Evolutionary conservation across 2,329 filamentous ascomycete genomes (phyloP), one percentile per base, ranked within the genome.

Genomic region (Aspergillus cejpii): DNA sequence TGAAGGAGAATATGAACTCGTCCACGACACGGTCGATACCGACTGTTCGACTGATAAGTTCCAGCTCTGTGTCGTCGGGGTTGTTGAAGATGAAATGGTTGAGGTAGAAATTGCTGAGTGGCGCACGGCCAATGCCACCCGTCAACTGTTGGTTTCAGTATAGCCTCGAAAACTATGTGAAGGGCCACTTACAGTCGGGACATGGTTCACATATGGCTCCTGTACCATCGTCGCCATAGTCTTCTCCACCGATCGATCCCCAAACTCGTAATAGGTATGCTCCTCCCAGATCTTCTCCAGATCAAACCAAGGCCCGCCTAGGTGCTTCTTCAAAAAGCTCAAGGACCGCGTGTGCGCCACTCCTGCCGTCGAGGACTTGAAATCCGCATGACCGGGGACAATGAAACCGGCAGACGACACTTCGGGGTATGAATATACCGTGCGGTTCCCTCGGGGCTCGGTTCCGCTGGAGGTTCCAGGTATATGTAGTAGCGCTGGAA

Each of bases 211-310:
- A 56, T 89, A 88, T 1, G 85, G 85, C 61, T 87, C 80, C 38
- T 81, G 74, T 1, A 88, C 84, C 85, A 90, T 89, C 0, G 85
- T 89, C n/a, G 73, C 74, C 85, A 90, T 89, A 0, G 85, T 90
- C 51, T 80, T 77, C 49, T 80, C 79, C 0, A 87, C 84, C 2
- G 78, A 79, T 8, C 84, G 75, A 44, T 81, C 78, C 1, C 65
- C 78, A 60, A 90, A 90, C 59, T 89, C 84, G 53, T 77, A 84
- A 34, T 75, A 74, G 0, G 82, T 85, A 60, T 91, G 85, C 63
- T 89, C 84, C 6, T 88, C 84, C 85, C 85, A 91, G 39, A 89
- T 81, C 1, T 75, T 74, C 59, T 90, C 86, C 6, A 90, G 76
- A 52, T 89, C 83, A 56, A 89, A 87, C 49, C 74, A 77, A 0